Evolutionary conservation across 495 filamentous ascomycete species (phyloP), one percentile per base, ranked within the genome.

Genomic region (Bacidia rubella): DNA sequence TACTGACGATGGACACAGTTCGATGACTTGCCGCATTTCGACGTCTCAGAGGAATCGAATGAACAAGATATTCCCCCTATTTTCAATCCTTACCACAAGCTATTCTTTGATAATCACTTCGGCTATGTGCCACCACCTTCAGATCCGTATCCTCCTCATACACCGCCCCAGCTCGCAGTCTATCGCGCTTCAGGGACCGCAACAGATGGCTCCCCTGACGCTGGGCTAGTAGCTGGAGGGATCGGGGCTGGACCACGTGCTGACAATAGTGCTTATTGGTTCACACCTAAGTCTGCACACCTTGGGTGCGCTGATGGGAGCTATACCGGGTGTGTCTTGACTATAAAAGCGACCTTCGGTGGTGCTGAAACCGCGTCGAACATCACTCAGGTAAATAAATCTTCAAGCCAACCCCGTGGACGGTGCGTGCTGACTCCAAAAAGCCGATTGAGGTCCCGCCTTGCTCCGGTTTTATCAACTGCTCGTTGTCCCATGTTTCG

Each of bases 281-380:
- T 74, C 56, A 60, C 72, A 55, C 68, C 68, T 7, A 63, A 58
- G 51, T 62, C 57, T 11, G 65, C 60, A 9, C 68, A 58, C 40
- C 54, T 74, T 23, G 69, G 69, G 23, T 74, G 71, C 55, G 60
- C 66, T 17, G 65, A 73, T 53, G 51, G 42, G 17, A 68, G 68
- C 17, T 59, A 65, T 11, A 45, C 47, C 10, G 43, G 51, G n/a
- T 74, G 71, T 59, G 51, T 52, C 4, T 55, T 74, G 24, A 61
- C 56, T 9, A 62, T 73, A 49, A 63, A 60, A 12, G 71, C 66
- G 3, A 72, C 68, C 49, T 47, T 59, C 11, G 40, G 54, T 22
- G 61, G 65, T 49, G 50, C 57, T 7, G n/a, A 54, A n/a, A 55
- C 48, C 21, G 22, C 17, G 12, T n/a, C n/a, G n/a, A 39, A 42